Evolutionary conservation across 2,329 filamentous ascomycete species (phyloP).

Genomic region (Stagonosporopsis vannaccii): DNA sequence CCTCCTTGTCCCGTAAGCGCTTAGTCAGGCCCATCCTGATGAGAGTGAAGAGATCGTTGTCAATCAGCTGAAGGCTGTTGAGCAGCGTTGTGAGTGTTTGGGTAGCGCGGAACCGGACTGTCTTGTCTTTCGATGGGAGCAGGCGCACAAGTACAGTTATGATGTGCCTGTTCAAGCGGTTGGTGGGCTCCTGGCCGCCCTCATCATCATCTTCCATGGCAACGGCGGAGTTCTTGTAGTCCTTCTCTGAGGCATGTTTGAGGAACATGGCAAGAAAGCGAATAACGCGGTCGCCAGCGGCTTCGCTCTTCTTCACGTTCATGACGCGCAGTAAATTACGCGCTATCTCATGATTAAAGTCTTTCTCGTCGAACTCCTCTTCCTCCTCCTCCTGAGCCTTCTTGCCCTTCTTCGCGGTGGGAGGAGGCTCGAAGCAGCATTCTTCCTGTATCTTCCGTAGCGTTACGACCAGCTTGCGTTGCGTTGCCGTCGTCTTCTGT

Average conservation of each 20-base stretch:
- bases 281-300: slow-evolving; percentile 83
- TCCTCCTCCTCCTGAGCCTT: slow-evolving; percentile 51
- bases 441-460: slow-evolving; percentile 90
- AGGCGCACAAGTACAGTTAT: slow-evolving; percentile 77
- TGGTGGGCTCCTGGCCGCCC: slow-evolving; percentile 83
- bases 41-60: slow-evolving; percentile 87
- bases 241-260: slow-evolving; percentile 69
- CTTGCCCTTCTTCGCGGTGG: slow-evolving; percentile 56
- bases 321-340: slow-evolving; percentile 84
- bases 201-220: slow-evolving; percentile 73
- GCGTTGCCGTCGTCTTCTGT: slow-evolving; percentile 86
- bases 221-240: slow-evolving; percentile 41
- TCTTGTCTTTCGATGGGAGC: slow-evolving; percentile 89
- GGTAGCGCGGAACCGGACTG: slow-evolving; percentile 85
- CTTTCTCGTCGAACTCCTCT: slow-evolving; percentile 78
- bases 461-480: slow-evolving; percentile 86
- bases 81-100: slow-evolving; percentile 91
- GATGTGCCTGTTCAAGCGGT: slow-evolving; percentile 76
- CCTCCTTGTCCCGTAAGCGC: slow-evolving; percentile 91
- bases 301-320: slow-evolving; percentile 89
- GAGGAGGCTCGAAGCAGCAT: slow-evolving; percentile 67
- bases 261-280: slow-evolving; percentile 90
- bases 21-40: slow-evolving; percentile 81
- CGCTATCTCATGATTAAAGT: slow-evolving; percentile 86
- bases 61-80: slow-evolving; percentile 89